These are phyloP conservation scores for Candida stauntonica DNA, from an alignment of 805 yeast genomes.

Conservation along the genomic window DNA sequence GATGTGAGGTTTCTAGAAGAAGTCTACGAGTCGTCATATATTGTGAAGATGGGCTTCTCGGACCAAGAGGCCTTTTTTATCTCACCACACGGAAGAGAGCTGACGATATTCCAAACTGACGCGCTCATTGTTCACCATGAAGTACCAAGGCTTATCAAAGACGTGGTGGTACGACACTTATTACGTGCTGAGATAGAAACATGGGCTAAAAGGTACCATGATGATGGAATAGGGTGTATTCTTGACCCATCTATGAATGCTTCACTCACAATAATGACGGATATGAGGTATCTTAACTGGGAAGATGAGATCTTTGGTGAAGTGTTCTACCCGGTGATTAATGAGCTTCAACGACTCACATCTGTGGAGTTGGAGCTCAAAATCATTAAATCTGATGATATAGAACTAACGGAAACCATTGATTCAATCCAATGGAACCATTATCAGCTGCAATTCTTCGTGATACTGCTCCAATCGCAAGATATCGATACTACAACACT, in stretches of 20 bases:
- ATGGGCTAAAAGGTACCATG: background rate
- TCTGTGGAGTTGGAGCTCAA: conserved; percentile 2
- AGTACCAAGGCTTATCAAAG: conserved; percentile 11
- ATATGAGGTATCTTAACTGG: conserved; percentile 11
- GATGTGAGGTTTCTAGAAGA: conserved; percentile 2
- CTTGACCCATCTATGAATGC: conserved; percentile 4
- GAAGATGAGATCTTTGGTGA: conserved; percentile 9
- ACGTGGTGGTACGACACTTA: conserved; percentile 9
- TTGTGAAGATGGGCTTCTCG: conserved; percentile 7
- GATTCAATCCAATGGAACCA: conserved; percentile 2
- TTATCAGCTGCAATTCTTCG: conserved; percentile 4
- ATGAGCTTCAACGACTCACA: conserved; percentile 6
- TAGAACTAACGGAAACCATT: background rate
- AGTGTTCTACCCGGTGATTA: conserved; percentile 9
- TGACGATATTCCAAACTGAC: conserved; percentile 14
- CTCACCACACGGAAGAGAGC: conserved; percentile 10
- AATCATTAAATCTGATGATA: background rate
- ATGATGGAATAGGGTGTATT: conserved; percentile 1
- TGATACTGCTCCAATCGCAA: background rate
- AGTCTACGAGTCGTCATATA: conserved; percentile 2
- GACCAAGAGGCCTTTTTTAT: conserved; percentile 13
- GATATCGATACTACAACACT: background rate
- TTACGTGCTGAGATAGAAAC: conserved; percentile 6
- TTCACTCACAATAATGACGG: conserved; percentile 2
- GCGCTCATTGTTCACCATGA: conserved; percentile 12